Conservation (phyloP, 768 basidiomycete genomes). For the Sporobolomyces phaffii region DNA sequence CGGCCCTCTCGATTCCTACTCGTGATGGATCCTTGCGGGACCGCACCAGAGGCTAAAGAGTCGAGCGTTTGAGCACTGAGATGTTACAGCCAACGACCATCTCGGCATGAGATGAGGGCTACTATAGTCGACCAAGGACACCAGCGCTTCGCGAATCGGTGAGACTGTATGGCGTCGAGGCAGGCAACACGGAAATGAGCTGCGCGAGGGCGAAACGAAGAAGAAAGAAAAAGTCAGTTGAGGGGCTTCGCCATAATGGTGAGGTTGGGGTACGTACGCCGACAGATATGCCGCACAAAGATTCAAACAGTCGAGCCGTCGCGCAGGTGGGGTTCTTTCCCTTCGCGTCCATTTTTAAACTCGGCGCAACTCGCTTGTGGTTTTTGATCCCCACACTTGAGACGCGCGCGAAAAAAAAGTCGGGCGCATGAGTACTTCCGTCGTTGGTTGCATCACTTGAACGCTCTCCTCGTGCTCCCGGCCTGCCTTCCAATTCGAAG, state of each 20-base stretch:
- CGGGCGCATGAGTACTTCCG: too few species aligned
- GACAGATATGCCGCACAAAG: slow-evolving; percentile 14
- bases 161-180: slow-evolving; percentile 19
- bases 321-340: neutral
- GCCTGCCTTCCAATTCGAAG: too few species aligned
- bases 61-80: slow-evolving; percentile 25
- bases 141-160: slow-evolving; percentile 28
- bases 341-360: too few species aligned
- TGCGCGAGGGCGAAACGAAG: neutral
- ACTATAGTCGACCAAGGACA: slow-evolving; percentile 30
- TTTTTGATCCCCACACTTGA: too few species aligned
- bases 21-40: slow-evolving; percentile 24
- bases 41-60: slow-evolving; percentile 12
- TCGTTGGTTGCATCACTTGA: too few species aligned
- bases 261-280: neutral
- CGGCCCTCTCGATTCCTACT: slow-evolving; percentile 32
- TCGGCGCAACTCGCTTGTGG: too few species aligned
- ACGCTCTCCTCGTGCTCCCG: neutral
- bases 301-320: neutral
- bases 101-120: slow-evolving; percentile 32
- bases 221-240: neutral
- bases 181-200: slow-evolving; percentile 34
- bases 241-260: neutral
- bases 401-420: too few species aligned
- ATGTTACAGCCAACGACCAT: slow-evolving; percentile 25